These are phyloP conservation scores for Mallotus repandus DNA, from an alignment of 441 rosid species.

Conservation along the genomic window DNA sequence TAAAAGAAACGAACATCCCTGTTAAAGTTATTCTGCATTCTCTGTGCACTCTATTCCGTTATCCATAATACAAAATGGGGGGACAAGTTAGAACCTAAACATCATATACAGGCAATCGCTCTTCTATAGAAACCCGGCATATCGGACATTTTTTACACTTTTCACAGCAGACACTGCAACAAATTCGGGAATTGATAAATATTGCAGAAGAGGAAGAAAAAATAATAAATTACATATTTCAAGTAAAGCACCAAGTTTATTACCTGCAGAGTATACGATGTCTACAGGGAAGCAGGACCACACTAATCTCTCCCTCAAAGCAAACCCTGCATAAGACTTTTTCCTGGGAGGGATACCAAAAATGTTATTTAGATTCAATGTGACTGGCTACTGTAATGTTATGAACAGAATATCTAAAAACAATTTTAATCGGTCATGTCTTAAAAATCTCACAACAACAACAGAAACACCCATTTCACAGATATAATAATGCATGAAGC, in stretches of 20 bases:
- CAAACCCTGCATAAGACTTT: conserved; percentile 91
- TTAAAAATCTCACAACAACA: not conserved
- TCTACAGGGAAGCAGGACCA: conserved; percentile 92
- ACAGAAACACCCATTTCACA: not conserved
- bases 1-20: conserved; percentile 21
- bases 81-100: conserved; percentile 50
- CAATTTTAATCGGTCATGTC: not conserved
- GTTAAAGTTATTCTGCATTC: conserved; percentile 22
- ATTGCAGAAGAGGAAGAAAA: not conserved
- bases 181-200: conserved; percentile 24
- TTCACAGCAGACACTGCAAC: conserved; percentile 78
- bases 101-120: conserved; percentile 83
- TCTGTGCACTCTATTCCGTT: conserved; percentile 13
- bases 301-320: conserved; percentile 82
- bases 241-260: not conserved
- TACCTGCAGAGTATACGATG: conserved; percentile 97
- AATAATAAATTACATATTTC: not conserved
- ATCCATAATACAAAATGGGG: conserved; percentile 13
- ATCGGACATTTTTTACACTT: conserved; percentile 93
- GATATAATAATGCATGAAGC: too few species aligned
- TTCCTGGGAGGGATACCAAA: conserved; percentile 52
- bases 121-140: conserved; percentile 72
- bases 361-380: not conserved
- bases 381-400: not conserved
- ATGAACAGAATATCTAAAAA: not conserved